A percentile compares a stretch with the other conserved stretches of the same genome.
Conservation (phyloP, 345 rosid genomes). For the Excoecaria cochinchinensis region DNA sequence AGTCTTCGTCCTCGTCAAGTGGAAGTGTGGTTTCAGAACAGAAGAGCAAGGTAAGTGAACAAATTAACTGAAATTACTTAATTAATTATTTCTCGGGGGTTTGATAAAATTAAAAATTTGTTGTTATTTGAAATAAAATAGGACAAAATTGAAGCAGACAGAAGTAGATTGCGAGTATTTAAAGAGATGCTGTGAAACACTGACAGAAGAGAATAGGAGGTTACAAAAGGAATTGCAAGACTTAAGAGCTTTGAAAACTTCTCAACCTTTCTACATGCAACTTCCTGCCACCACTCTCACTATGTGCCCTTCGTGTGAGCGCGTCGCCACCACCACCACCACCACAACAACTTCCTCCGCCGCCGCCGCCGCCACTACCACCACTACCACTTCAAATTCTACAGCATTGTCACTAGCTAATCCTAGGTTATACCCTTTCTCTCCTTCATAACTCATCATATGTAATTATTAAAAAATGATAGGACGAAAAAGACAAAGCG, state of each 20-base stretch:
- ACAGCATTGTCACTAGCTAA: constrained; percentile 24
- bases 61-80: neutral
- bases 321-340: constrained; percentile 76
- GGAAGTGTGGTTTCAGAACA: constrained; percentile 97
- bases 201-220: constrained; percentile 92
- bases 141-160: constrained; percentile 94
- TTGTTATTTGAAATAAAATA: constrained; percentile 19
- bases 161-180: constrained; percentile 92
- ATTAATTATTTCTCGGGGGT: neutral
- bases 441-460: constrained; percentile 27
- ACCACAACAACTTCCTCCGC: constrained; percentile 30
- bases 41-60: constrained; percentile 80
- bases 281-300: constrained; percentile 99
- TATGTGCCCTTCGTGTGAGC: constrained; percentile 99
- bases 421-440: constrained; percentile 32
- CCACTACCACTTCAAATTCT: constrained; percentile 9
- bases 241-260: constrained; percentile 75
- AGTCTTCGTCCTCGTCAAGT: constrained; percentile 94
- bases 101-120: neutral
- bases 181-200: constrained; percentile 79
- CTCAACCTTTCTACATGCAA: constrained; percentile 88
- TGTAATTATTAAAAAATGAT: neutral
- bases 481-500: neutral
- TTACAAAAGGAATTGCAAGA: constrained; percentile 82
- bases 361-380: constrained; percentile 10